These are phyloP conservation scores for Boletus insuetus DNA, from an alignment of 768 basidiomycete genomes.

Conservation along the genomic window DNA sequence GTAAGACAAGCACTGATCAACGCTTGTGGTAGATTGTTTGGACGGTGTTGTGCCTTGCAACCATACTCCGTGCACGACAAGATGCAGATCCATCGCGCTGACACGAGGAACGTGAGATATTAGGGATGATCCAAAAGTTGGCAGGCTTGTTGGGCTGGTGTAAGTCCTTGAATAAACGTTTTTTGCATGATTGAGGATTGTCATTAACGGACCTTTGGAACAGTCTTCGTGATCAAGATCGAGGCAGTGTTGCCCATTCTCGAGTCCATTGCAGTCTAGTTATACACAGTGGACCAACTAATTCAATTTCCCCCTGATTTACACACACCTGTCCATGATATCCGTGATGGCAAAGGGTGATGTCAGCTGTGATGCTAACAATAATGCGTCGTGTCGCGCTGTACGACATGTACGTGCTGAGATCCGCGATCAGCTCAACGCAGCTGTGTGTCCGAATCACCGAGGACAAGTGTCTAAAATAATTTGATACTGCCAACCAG, in stretches of 20 bases:
- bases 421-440: too few relatives aligned
- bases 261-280: slow-evolving; percentile 13
- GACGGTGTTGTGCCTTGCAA: slow-evolving; percentile 17
- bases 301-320: background rate
- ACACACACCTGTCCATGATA: slow-evolving; percentile 17
- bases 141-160: slow-evolving; percentile 16
- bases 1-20: background rate
- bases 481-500: too few relatives aligned
- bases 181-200: background rate
- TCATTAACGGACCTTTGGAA: background rate
- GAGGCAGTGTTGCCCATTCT: slow-evolving; percentile 25
- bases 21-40: slow-evolving; percentile 19
- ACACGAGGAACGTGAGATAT: slow-evolving; percentile 12
- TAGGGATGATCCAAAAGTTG: slow-evolving; percentile 16
- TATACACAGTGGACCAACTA: background rate
- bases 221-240: slow-evolving; percentile 24
- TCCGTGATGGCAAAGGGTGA: slow-evolving; percentile 27
- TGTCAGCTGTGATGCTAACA: slow-evolving; percentile 21
- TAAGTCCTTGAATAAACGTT: slow-evolving; percentile 7
- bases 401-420: too few relatives aligned
- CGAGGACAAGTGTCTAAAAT: too few relatives aligned
- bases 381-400: too few relatives aligned
- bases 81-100: slow-evolving; percentile 1
- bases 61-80: slow-evolving; percentile 7
- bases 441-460: background rate